phyloP scores from a whole-genome alignment of 106 monocot species.

The Narthecium ossifragum region DNA sequence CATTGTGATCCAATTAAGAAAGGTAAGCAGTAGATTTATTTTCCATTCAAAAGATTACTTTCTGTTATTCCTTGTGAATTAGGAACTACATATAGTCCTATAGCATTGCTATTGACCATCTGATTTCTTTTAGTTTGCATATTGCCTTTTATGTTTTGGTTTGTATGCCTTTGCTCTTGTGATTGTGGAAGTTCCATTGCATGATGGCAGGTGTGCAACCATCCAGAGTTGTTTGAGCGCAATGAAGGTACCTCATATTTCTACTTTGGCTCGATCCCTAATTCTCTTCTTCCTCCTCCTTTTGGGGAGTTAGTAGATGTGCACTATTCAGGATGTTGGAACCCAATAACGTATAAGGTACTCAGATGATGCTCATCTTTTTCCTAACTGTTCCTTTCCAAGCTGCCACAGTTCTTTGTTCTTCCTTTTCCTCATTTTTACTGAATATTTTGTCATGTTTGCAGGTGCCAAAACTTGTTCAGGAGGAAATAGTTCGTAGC shows the following conservation, averaged over 20 bases:
- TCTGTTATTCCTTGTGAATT: no score
- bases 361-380: neutral
- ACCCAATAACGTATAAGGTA: conserved; percentile 90
- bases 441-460: conserved; percentile 8
- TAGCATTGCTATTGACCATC: no score
- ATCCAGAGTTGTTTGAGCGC: conserved; percentile 98
- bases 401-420: neutral
- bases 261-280: conserved; percentile 77
- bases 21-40: conserved; percentile 39
- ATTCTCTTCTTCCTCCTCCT: conserved; percentile 72
- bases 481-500: conserved; percentile 39
- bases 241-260: conserved; percentile 92
- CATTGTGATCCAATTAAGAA: conserved; percentile 92
- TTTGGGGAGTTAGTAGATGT: conserved; percentile 79
- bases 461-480: conserved; percentile 82
- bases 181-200: no score
- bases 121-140: no score
- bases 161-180: no score
- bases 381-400: neutral
- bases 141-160: no score
- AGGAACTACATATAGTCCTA: no score
- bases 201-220: conserved; percentile 82
- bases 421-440: neutral
- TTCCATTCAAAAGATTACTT: no score
- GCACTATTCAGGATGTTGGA: conserved; percentile 68